These are phyloP conservation scores for Brassica balearica DNA, from an alignment of 441 rosid species.

Conservation along the genomic window DNA sequence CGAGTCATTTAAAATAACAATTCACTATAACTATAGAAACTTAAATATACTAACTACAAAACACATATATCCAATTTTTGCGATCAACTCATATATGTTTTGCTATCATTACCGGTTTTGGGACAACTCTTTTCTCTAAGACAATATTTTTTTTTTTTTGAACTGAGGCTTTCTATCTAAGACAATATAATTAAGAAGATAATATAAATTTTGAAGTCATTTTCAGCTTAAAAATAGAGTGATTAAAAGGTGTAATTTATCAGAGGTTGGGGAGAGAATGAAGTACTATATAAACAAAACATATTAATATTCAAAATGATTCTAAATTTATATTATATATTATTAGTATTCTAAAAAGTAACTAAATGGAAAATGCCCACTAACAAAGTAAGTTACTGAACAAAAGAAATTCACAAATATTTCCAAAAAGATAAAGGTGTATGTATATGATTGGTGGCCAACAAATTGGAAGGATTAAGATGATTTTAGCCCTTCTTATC, in stretches of 20 bases:
- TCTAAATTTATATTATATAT: slow-evolving; percentile 33
- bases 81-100: background rate
- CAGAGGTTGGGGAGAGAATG: slow-evolving; percentile 55
- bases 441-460: slow-evolving; percentile 60
- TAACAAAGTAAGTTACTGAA: slow-evolving; percentile 52
- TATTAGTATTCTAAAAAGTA: slow-evolving; percentile 33
- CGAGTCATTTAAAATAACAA: background rate
- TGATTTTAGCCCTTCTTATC: slow-evolving; percentile 57
- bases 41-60: background rate
- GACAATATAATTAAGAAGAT: background rate
- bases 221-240: slow-evolving; percentile 23
- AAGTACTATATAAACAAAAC: slow-evolving; percentile 31
- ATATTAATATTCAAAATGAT: slow-evolving; percentile 45
- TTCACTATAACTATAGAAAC: background rate
- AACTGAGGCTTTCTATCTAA: no score
- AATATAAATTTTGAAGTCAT: slow-evolving; percentile 28
- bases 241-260: slow-evolving; percentile 50
- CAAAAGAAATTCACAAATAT: slow-evolving; percentile 41
- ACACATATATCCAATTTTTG: background rate
- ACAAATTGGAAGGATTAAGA: slow-evolving; percentile 55
- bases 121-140: slow-evolving; percentile 3
- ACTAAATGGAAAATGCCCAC: slow-evolving; percentile 74
- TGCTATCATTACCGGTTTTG: background rate
- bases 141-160: no score
- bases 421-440: slow-evolving; percentile 31